Conservation (phyloP, 805 yeast genomes). For the Barnettozyma populi region DNA sequence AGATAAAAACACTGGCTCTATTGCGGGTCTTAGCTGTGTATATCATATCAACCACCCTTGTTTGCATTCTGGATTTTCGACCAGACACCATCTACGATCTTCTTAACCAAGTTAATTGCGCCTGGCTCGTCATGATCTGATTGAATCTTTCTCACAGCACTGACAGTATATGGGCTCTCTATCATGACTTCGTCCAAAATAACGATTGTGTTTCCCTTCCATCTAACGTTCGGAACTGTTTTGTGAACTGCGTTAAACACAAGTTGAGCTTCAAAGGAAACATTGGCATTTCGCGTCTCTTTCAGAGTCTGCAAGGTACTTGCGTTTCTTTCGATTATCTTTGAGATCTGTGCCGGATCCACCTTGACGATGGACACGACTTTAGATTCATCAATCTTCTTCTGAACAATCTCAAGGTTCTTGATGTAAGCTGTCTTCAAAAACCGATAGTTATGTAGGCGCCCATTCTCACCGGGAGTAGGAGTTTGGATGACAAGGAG, state of each 20-base stretch:
- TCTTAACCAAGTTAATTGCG: slow-evolving; percentile 38
- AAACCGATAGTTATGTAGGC: slow-evolving; percentile 37
- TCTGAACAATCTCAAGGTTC: slow-evolving; percentile 41
- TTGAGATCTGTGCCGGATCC: slow-evolving; percentile 13
- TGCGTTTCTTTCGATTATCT: slow-evolving; percentile 15
- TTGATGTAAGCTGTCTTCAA: slow-evolving; percentile 56
- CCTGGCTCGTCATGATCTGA: slow-evolving; percentile 11
- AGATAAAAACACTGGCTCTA: background rate
- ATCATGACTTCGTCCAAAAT: slow-evolving; percentile 42
- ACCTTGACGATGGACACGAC: slow-evolving; percentile 15
- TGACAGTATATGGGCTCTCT: slow-evolving; percentile 37
- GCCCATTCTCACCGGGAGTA: slow-evolving; percentile 3
- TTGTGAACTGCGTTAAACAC: slow-evolving; percentile 39
- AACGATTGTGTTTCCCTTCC: slow-evolving; percentile 39
- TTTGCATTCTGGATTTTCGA: slow-evolving; percentile 35
- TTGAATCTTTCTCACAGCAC: slow-evolving; percentile 16
- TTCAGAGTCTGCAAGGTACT: slow-evolving; percentile 21
- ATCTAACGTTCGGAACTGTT: slow-evolving; percentile 39
- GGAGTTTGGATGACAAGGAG: slow-evolving; percentile 29
- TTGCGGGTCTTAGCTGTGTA: background rate
- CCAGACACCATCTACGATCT: slow-evolving; percentile 48
- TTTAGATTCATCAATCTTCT: slow-evolving; percentile 24
- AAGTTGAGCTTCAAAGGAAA: slow-evolving; percentile 37
- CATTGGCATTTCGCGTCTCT: slow-evolving; percentile 31
- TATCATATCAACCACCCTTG: slow-evolving; percentile 47